phyloP scores from a whole-genome alignment of 805 yeast species.

The Candida berthetii region DNA sequence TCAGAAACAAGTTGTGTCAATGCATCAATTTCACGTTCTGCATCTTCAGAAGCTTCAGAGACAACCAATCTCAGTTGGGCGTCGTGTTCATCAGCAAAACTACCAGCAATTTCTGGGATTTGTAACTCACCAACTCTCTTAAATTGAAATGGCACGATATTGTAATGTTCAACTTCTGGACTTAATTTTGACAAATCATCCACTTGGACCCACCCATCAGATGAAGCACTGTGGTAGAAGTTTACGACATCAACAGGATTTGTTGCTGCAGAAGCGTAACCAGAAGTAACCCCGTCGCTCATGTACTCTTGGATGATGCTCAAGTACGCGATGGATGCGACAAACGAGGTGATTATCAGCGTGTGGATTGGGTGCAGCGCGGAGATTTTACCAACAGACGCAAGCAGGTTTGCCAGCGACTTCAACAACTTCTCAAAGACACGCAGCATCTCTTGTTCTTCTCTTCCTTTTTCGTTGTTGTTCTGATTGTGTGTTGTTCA shows the following conservation, averaged over 20 bases:
- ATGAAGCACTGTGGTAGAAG: conserved; percentile 30
- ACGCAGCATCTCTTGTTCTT: not conserved
- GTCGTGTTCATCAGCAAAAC: conserved; percentile 32
- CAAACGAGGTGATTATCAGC: conserved; percentile 59
- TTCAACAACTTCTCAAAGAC: conserved; percentile 23
- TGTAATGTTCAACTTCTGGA: conserved; percentile 36
- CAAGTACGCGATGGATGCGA: conserved; percentile 78
- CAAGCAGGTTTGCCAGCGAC: conserved; percentile 30
- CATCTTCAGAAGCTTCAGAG: conserved; percentile 17
- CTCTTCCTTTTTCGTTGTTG: no score
- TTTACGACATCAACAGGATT: conserved; percentile 24
- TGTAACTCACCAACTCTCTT: conserved; percentile 34
- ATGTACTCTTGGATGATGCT: conserved; percentile 65
- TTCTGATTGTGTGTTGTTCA: no score
- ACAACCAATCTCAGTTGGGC: conserved; percentile 36
- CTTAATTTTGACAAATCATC: conserved; percentile 31
- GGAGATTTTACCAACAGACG: conserved; percentile 44
- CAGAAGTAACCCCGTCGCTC: conserved; percentile 21
- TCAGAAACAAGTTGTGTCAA: conserved; percentile 11
- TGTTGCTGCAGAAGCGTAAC: not conserved
- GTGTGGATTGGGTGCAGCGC: conserved; percentile 87
- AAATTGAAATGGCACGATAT: conserved; percentile 53
- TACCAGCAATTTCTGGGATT: conserved; percentile 34
- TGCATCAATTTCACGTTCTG: conserved; percentile 2
- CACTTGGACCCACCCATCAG: conserved; percentile 41